Base-by-base conservation (phyloP, 2,329 filamentous ascomycete species). In the Aureobasidium leucospermi region DNA sequence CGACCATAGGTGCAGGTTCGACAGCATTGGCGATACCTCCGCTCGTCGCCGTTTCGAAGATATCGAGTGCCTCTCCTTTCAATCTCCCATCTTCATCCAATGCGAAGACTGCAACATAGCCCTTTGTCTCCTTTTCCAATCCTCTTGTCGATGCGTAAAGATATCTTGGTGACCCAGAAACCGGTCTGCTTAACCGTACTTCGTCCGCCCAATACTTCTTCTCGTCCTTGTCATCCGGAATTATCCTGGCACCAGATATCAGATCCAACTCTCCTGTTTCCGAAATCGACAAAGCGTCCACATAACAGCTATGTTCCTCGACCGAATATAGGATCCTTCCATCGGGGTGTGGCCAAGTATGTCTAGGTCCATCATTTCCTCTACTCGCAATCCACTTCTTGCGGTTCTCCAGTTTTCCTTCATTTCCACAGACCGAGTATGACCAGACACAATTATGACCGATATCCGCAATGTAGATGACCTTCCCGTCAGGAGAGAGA, bases 231-330 rank as follows among this genome's bases (percentile, higher is more conserved):
- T 67, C 67, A 9, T 61, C 58, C 1, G 70, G 70, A 11, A 73
- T 67, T 23, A 71, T 67, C 29, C 64, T 66, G 6, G 65, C 66
- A 19, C 67, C 69, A n/a, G 65, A 60, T 10, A 64, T 60, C 45
- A 70, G 67, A 29, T 67, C 38, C 41, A 71, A 60, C 0, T 65
- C 65, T 4, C 68, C 67, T 41, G 70, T 67, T 1, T 63, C 58
- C 7, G 62, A 63, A 7, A 71, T 62, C 7, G 64, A 47, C 46
- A 72, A 71, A 2, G 70, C 62, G 60, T 71, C 70, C 1, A 73
- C 70, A 61, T 70, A 70, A 59, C 70, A 70, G 38, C 67, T 70
- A 59, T 73, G 70, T 64, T 73, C 70, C 56, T 73, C 69, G 55
- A 73, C 45, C 38, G 64, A 65, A 60, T 73, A 73, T 19, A 73